Evolutionary conservation across 148 eudicot species (phyloP), one percentile per base, ranked within the genome.

Genomic region (Rhododendron mucronatum): DNA sequence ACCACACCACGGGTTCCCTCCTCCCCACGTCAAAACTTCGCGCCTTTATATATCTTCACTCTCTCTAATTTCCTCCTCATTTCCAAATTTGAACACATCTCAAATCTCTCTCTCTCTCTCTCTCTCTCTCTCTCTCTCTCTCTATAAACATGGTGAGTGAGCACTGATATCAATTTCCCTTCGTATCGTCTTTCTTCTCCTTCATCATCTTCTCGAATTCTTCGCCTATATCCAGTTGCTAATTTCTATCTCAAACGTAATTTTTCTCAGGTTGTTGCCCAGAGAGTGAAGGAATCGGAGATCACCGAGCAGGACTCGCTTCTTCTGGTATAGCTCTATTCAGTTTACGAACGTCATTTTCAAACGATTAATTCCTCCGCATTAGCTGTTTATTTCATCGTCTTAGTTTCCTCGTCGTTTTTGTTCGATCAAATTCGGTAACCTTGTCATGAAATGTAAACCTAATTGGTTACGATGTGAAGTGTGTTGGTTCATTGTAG

Each of bases 261-360:
- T 39, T 81, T 35, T 84, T 69, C 75, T 87, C 89, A 93, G 96
- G 97, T 93, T 80, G 94, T 94, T 12, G 94, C 95, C 2, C 97
- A 94, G 89, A 92, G 89, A 77, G 67, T 93, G 85, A 95, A 94
- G 91, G 97, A 95, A 91, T 89, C 94, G 44, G 97, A 94, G 91
- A 93, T 96, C 84, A 96, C 99, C 0, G 98, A 96, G 90, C 97
- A 94, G 87, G 95, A 95, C 67, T 95, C 98, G 69, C 97, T 96
- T 77, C 95, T 96, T 11, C 91, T 96, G 90, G 99, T 95, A 91
- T 67, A 33, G 20, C 30, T 55, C 21, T 16, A 16, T 16, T 55
- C 61, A 14, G 61, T 55, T 16, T 15, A 5, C 61, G 23, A 55
- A 16, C 0, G 7, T 55, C 61, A 4, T 55, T 55, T 55, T 55